Conservation (phyloP, 164 flowering plant genomes). For the Piper betle region DNA sequence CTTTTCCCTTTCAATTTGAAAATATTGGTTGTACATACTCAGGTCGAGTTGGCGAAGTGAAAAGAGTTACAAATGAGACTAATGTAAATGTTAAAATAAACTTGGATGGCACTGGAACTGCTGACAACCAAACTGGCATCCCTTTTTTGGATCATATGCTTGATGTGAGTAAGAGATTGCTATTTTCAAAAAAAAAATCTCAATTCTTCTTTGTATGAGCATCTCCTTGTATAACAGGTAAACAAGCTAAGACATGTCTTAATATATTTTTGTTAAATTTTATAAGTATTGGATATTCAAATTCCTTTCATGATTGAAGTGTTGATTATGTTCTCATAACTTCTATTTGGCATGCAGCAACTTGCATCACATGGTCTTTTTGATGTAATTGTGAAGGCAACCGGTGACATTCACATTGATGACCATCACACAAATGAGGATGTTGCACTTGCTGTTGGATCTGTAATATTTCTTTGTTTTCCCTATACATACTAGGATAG, state of each 20-base stretch:
- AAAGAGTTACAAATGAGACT: conserved; percentile 82
- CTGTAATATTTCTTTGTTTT: conserved; percentile 27
- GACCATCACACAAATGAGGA: conserved; percentile 99
- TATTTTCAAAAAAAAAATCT: neutral
- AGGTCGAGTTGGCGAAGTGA: conserved; percentile 75
- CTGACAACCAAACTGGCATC: conserved; percentile 61
- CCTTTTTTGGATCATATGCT: conserved; percentile 97
- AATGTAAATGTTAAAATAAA: conserved; percentile 64
- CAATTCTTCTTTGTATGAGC: too few relatives aligned
- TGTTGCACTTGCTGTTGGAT: conserved; percentile 96
- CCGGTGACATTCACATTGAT: conserved; percentile 89
- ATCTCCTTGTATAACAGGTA: too few relatives aligned
- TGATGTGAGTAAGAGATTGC: conserved; percentile 44
- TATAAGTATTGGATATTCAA: neutral
- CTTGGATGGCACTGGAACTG: conserved; percentile 74
- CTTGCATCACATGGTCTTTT: conserved; percentile 96
- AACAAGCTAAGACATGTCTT: neutral
- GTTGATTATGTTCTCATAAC: neutral
- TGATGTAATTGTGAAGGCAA: conserved; percentile 79
- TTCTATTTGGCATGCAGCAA: conserved; percentile 40
- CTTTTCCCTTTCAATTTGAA: neutral
- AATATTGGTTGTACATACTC: neutral
- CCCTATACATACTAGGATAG: neutral
- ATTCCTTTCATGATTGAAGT: neutral
- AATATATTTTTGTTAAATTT: neutral